Percentiles rank a stretch among this genome's conserved stretches.
These are phyloP conservation scores for Medicago arabica DNA, from an alignment of 306 rosid genomes.

Conservation along the genomic window DNA sequence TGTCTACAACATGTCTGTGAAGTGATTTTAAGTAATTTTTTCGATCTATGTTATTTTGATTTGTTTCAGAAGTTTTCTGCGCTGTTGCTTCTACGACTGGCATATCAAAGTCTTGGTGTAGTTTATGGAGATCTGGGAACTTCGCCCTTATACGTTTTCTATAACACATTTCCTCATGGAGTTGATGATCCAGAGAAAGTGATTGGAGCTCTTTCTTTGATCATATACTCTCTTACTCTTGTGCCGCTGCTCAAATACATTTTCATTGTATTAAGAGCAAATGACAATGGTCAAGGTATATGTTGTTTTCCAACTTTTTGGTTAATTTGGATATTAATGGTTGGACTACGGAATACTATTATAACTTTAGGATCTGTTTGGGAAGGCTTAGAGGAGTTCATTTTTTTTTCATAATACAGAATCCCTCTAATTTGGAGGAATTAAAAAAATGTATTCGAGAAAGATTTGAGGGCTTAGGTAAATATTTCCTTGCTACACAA, in stretches of 20 bases:
- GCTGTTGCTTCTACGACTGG: constrained; percentile 79
- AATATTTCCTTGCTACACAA: not conserved
- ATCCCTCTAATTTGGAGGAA: too few species aligned
- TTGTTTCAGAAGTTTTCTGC: constrained; percentile 74
- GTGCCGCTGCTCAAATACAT: constrained; percentile 91
- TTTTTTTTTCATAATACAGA: too few species aligned
- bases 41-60: constrained; percentile 37
- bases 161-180: constrained; percentile 83
- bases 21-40: not conserved
- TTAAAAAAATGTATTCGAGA: too few species aligned
- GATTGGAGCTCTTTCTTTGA: constrained; percentile 92
- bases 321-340: constrained; percentile 15
- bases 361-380: too few species aligned
- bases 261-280: constrained; percentile 81
- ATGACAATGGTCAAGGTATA: constrained; percentile 99
- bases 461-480: too few species aligned
- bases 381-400: too few species aligned
- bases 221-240: constrained; percentile 94
- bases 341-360: not conserved
- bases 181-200: constrained; percentile 70
- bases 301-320: constrained; percentile 22
- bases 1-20: too few species aligned
- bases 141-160: constrained; percentile 91
- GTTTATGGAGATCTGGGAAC: constrained; percentile 99
- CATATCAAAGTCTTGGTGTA: constrained; percentile 97